phyloP scores from a whole-genome alignment of 1,139 yeast species.

The Magnusiomyces tetraspermus region DNA sequence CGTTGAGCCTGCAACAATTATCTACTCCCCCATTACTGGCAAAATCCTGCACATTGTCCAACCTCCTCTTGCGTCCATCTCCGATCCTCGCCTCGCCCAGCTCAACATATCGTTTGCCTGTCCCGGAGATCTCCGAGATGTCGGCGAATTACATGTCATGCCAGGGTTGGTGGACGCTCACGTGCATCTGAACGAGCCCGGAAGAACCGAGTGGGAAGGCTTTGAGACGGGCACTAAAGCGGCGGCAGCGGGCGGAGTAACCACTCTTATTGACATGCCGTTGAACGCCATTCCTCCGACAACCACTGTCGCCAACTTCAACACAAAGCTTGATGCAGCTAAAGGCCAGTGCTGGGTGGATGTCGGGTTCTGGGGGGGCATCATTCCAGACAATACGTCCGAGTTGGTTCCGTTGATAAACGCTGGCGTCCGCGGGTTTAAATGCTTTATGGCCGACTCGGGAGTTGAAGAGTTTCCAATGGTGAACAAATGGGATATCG shows the following conservation, averaged over 20 bases:
- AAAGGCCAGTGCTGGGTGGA: conserved; percentile 81
- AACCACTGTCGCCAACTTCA: conserved; percentile 68
- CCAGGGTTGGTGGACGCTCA: conserved; percentile 94
- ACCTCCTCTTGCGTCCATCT: background rate
- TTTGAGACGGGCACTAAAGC: conserved; percentile 87
- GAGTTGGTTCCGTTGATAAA: conserved; percentile 64
- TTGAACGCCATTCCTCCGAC: conserved; percentile 93
- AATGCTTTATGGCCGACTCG: conserved; percentile 80
- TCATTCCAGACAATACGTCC: conserved; percentile 61
- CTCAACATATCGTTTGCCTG: background rate
- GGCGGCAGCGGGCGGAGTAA: conserved; percentile 92
- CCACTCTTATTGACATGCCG: conserved; percentile 95
- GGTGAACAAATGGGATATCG: conserved; percentile 52
- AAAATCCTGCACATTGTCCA: conserved; percentile 35
- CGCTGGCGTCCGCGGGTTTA: conserved; percentile 87
- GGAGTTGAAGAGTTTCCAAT: conserved; percentile 95
- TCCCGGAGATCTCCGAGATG: conserved; percentile 9
- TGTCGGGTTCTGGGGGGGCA: conserved; percentile 94
- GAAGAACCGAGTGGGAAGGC: conserved; percentile 94
- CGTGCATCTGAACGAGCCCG: conserved; percentile 90
- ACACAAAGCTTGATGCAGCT: conserved; percentile 69
- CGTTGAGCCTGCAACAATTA: conserved; percentile 55
- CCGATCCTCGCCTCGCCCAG: background rate
- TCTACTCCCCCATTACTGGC: conserved; percentile 56
- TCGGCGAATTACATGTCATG: conserved; percentile 54